phyloP scores from a whole-genome alignment of 1,284 basidiomycete species.

The Ganoderma leucocontextum region DNA sequence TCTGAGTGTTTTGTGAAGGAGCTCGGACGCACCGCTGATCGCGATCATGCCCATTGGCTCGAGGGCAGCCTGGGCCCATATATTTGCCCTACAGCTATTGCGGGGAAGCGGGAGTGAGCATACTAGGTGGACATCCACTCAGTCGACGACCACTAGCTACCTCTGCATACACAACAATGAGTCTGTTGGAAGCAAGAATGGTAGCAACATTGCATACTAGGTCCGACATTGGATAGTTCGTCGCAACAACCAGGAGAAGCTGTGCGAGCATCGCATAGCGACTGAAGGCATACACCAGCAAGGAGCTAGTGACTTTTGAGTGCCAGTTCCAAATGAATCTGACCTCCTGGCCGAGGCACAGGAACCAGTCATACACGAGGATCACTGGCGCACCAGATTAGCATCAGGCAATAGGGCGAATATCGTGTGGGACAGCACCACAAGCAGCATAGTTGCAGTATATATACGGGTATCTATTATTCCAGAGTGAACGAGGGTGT shows the following conservation, averaged over 20 bases:
- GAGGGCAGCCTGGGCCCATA: not conserved
- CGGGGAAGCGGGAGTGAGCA: not conserved
- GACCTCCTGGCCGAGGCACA: not conserved
- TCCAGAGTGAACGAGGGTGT: no score
- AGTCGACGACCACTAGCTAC: not conserved
- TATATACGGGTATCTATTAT: not conserved
- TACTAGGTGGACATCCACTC: not conserved
- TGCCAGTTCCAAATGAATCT: not conserved
- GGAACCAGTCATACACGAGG: not conserved
- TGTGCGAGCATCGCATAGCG: not conserved
- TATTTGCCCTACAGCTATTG: not conserved
- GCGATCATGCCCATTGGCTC: not conserved
- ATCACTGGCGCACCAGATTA: not conserved
- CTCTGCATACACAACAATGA: not conserved
- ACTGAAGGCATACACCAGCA: not conserved
- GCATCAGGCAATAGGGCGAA: not conserved
- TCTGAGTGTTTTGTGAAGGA: not conserved
- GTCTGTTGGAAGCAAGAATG: not conserved
- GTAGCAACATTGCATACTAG: not conserved
- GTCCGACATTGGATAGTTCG: not conserved
- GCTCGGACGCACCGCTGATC: not conserved
- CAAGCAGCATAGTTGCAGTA: not conserved
- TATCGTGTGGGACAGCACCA: not conserved
- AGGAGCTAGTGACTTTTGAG: not conserved
- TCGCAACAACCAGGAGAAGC: not conserved